Percentiles rank a stretch among this genome's conserved stretches.
Conservation (phyloP, 2,329 filamentous ascomycete species). For the Canariomyces notabilis region DNA sequence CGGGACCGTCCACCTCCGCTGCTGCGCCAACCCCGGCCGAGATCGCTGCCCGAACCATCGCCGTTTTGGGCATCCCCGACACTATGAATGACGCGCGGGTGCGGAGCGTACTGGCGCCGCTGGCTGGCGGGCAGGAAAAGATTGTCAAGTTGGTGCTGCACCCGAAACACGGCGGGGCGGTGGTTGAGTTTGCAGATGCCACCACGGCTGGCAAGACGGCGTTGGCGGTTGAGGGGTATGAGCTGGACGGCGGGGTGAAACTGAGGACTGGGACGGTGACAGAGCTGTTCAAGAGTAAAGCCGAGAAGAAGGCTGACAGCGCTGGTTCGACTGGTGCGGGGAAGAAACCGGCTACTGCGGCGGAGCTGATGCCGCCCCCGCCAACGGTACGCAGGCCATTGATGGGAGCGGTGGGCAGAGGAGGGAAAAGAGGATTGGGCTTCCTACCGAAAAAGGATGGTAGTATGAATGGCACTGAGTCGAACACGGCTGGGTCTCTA, state of each 20-base stretch:
- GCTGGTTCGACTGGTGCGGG: conserved; percentile 34
- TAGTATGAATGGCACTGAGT: conserved; percentile 13
- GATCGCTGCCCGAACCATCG: conserved; percentile 65
- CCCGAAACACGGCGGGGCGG: conserved; percentile 77
- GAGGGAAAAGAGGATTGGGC: conserved; percentile 39
- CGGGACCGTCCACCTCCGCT: neutral
- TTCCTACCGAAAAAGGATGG: conserved; percentile 33
- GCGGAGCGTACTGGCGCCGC: conserved; percentile 62
- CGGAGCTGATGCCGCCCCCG: conserved; percentile 41
- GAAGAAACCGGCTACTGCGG: conserved; percentile 21
- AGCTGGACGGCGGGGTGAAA: conserved; percentile 47
- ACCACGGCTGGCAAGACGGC: conserved; percentile 67
- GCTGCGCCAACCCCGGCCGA: conserved; percentile 41
- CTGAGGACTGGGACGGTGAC: conserved; percentile 51
- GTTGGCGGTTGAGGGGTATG: conserved; percentile 51
- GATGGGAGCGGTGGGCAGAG: conserved; percentile 35
- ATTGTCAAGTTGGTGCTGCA: conserved; percentile 74
- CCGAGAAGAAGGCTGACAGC: conserved; percentile 39
- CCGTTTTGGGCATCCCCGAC: conserved; percentile 81
- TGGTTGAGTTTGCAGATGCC: conserved; percentile 73
- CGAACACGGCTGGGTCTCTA: conserved; percentile 18
- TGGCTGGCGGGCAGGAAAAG: conserved; percentile 44
- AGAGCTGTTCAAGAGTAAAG: conserved; percentile 50
- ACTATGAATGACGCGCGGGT: conserved; percentile 88
- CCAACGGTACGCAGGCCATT: conserved; percentile 40